phyloP scores from a whole-genome alignment of 306 rosid genomes.

The Castanea crenata region DNA sequence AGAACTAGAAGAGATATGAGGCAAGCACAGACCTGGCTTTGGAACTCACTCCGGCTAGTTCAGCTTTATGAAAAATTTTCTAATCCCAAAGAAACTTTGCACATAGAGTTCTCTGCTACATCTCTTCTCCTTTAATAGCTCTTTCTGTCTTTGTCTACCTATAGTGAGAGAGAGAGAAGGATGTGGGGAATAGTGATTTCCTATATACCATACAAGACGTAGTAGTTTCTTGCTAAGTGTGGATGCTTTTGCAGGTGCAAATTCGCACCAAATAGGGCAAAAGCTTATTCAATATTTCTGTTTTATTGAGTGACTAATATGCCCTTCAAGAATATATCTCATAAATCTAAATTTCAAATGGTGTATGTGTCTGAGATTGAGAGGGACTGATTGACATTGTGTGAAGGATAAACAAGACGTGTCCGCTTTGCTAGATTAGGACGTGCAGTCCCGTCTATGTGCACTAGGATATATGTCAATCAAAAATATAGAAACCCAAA shows the following conservation, averaged over 20 bases:
- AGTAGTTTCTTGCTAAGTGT: conserved; percentile 43
- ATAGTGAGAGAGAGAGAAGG: conserved; percentile 21
- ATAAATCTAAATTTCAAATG: no score
- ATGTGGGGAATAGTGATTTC: conserved; percentile 36
- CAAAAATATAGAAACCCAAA: no score
- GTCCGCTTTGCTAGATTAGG: no score
- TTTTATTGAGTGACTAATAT: no score
- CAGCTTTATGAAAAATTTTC: conserved; percentile 58
- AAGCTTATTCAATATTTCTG: no score
- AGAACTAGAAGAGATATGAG: conserved; percentile 4
- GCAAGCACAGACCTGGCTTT: conserved; percentile 41
- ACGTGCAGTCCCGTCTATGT: no score
- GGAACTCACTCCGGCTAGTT: conserved; percentile 43
- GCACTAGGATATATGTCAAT: no score
- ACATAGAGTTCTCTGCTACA: conserved; percentile 28
- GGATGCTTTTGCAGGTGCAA: conserved; percentile 50
- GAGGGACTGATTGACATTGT: no score
- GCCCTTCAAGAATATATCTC: no score
- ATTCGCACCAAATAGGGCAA: conserved; percentile 41
- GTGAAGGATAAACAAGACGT: no score
- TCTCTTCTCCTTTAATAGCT: conserved; percentile 50
- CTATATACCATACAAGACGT: conserved; percentile 41
- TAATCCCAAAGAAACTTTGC: conserved; percentile 54
- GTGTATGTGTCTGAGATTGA: no score
- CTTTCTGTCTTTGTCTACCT: conserved; percentile 47